phyloP scores from a whole-genome alignment of 176 grass and related monocot genomes.

The Oryza glaberrima region DNA sequence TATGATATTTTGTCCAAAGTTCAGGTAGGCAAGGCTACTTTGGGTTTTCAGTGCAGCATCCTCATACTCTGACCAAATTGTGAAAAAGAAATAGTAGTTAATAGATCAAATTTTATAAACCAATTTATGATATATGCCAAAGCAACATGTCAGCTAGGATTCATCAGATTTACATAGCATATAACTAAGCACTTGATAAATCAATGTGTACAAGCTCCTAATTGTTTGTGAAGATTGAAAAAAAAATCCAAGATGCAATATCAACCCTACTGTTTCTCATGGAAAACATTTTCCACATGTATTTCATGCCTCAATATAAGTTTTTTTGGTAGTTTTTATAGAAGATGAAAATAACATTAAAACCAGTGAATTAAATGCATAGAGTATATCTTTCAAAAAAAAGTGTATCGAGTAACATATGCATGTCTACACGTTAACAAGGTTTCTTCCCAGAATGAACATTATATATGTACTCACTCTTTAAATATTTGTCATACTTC shows the following conservation, averaged over 20 bases:
- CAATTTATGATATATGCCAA: constrained; percentile 21
- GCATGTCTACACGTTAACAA: constrained; percentile 2
- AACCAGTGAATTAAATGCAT: background rate
- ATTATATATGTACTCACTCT: constrained; percentile 64
- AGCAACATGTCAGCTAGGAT: background rate
- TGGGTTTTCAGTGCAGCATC: constrained; percentile 92
- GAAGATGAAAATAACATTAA: constrained; percentile 35
- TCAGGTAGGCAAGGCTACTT: constrained; percentile 92
- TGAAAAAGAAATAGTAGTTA: constrained; percentile 32
- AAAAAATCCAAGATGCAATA: background rate
- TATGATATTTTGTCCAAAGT: constrained; percentile 95
- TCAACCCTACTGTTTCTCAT: background rate
- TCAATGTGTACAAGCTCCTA: background rate
- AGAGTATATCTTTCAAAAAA: constrained; percentile 6
- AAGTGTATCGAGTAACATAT: constrained; percentile 20
- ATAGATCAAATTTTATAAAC: constrained; percentile 39
- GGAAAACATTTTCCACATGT: constrained; percentile 6
- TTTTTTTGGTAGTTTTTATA: constrained; percentile 36
- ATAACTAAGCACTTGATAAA: constrained; percentile 9
- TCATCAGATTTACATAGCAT: constrained; percentile 14
- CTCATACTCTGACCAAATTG: constrained; percentile 70
- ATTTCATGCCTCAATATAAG: constrained; percentile 16
- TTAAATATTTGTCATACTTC: constrained; percentile 95
- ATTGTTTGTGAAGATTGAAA: constrained; percentile 24
- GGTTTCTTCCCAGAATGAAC: constrained; percentile 20